These are phyloP conservation scores for Nemania diffusa DNA, from an alignment of 2,329 filamentous ascomycete genomes.

Conservation along the genomic window DNA sequence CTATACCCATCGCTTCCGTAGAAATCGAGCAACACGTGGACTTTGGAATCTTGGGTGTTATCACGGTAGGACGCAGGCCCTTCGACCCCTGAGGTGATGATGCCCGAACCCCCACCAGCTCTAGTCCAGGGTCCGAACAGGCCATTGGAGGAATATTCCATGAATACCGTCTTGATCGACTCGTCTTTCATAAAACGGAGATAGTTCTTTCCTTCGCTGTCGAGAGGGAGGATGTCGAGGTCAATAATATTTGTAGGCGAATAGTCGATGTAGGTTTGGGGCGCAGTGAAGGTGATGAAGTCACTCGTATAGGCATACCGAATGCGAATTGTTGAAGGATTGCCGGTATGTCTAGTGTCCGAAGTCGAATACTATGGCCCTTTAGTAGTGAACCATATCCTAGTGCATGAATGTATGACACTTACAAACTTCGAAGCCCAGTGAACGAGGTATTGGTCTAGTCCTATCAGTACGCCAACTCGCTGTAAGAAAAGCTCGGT, in stretches of 20 bases:
- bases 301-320: slow-evolving; percentile 66
- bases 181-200: slow-evolving; percentile 68
- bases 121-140: slow-evolving; percentile 64
- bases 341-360: slow-evolving; percentile 61
- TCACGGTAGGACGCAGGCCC: slow-evolving; percentile 58
- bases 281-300: slow-evolving; percentile 62
- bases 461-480: slow-evolving; percentile 17
- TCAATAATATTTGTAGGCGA: slow-evolving; percentile 62
- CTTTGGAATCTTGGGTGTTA: slow-evolving; percentile 52
- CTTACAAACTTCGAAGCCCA: slow-evolving; percentile 61
- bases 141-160: slow-evolving; percentile 59
- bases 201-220: slow-evolving; percentile 54
- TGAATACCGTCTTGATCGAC: slow-evolving; percentile 61
- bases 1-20: slow-evolving; percentile 60
- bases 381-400: background rate
- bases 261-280: slow-evolving; percentile 62
- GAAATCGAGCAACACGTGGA: slow-evolving; percentile 62
- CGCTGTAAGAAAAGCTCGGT: background rate
- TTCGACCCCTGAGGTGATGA: slow-evolving; percentile 57
- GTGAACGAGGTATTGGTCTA: slow-evolving; percentile 57
- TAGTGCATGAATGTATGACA: background rate
- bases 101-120: slow-evolving; percentile 55
- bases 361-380: slow-evolving; percentile 55
- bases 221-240: slow-evolving; percentile 64
- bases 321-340: slow-evolving; percentile 57